Percentiles rank a stretch among this genome's conserved stretches.
Evolutionary conservation across 2,329 filamentous ascomycete species (phyloP).

Genomic region (Trichophyton equinum): DNA sequence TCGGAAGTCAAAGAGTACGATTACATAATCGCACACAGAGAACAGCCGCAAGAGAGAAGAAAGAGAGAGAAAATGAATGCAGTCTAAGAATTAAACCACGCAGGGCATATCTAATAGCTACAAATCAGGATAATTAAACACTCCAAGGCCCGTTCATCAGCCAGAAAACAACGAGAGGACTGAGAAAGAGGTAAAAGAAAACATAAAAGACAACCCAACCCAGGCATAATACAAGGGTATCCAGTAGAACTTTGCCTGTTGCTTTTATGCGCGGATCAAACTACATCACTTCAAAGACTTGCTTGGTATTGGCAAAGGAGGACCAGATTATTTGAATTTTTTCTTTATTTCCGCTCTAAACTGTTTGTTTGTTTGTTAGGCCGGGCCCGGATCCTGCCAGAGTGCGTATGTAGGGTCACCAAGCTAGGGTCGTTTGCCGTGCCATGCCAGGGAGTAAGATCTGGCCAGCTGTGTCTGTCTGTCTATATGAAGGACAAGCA

Average conservation of each 20-base stretch:
- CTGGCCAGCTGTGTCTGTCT: not conserved
- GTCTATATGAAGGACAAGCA: constrained; percentile 7
- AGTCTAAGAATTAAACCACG: not conserved
- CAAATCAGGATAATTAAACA: not conserved
- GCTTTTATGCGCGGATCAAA: too few species aligned
- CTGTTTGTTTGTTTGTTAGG: not conserved
- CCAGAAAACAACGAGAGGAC: not conserved
- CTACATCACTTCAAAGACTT: too few species aligned
- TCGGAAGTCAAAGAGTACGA: not conserved
- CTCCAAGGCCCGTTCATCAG: not conserved
- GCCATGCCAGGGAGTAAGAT: not conserved
- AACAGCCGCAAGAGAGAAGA: not conserved
- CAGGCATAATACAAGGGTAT: too few species aligned
- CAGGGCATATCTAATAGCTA: not conserved
- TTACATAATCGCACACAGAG: not conserved
- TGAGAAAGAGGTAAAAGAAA: not conserved
- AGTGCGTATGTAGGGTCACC: not conserved
- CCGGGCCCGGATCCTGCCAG: not conserved
- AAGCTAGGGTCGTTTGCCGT: not conserved
- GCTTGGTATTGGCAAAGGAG: not conserved
- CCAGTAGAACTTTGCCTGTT: too few species aligned
- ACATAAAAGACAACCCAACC: not conserved
- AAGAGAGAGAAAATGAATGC: not conserved
- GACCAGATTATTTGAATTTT: not conserved
- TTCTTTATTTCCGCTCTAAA: constrained; percentile 2